Evolutionary conservation across 495 filamentous ascomycete genomes (phyloP).

Genomic region (Aspergillus olivimuriae): DNA sequence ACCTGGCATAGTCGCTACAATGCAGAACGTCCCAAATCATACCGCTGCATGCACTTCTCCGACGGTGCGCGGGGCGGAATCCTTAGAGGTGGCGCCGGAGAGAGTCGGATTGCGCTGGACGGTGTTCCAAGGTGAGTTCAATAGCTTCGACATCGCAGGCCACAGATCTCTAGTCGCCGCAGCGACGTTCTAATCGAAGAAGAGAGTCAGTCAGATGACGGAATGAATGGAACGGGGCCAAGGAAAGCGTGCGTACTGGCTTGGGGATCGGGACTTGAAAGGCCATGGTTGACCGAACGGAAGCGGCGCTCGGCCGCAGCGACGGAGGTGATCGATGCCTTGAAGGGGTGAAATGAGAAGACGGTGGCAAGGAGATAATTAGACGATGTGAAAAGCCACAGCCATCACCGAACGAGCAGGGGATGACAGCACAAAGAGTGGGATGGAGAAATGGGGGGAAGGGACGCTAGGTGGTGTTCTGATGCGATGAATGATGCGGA

Average conservation of each 20-base stretch:
- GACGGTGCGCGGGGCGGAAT: constrained; percentile 10
- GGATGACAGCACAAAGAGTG: constrained; percentile 6
- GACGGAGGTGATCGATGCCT: constrained; percentile 18
- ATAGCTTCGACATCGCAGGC: constrained; percentile 38
- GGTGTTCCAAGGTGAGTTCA: constrained; percentile 31
- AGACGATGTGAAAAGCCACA: constrained; percentile 11
- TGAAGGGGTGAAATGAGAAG: background rate
- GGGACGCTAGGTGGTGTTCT: too few relatives aligned
- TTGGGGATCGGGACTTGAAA: constrained; percentile 38
- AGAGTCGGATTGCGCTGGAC: constrained; percentile 14
- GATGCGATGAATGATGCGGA: constrained; percentile 12
- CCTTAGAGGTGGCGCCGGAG: constrained; percentile 16
- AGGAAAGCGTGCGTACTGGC: constrained; percentile 25
- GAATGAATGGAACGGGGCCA: background rate
- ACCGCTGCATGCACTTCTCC: constrained; percentile 15
- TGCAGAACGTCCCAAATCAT: constrained; percentile 4
- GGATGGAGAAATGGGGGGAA: constrained; percentile 11
- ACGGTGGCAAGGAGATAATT: constrained; percentile 2
- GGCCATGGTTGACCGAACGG: constrained; percentile 40
- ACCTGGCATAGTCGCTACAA: background rate
- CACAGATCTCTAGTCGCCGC: constrained; percentile 37
- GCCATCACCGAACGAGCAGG: constrained; percentile 24
- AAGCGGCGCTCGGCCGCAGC: constrained; percentile 39
- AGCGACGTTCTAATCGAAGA: constrained; percentile 26
- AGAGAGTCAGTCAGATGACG: constrained; percentile 11